These are phyloP conservation scores for Sideroxylon spinosum DNA, from an alignment of 179 eudicot species.

Conservation along the genomic window DNA sequence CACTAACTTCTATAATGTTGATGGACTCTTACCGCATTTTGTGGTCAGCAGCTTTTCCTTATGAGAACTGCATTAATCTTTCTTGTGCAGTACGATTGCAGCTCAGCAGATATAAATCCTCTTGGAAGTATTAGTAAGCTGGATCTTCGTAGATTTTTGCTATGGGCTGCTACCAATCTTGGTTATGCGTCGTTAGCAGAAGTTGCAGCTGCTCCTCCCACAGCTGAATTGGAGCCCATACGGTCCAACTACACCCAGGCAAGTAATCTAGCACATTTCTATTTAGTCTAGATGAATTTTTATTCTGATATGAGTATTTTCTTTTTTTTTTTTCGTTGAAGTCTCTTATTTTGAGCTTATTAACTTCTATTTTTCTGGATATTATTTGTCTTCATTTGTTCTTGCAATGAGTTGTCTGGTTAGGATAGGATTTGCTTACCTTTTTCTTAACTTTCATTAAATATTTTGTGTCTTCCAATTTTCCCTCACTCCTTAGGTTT, in stretches of 20 bases:
- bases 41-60: neutral
- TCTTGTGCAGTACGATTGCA: constrained; percentile 76
- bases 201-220: constrained; percentile 93
- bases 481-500: neutral
- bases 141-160: constrained; percentile 79
- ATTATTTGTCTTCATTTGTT: neutral
- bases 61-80: constrained; percentile 5
- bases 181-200: constrained; percentile 80
- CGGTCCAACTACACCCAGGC: constrained; percentile 86
- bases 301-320: neutral
- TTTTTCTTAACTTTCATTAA: neutral
- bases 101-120: constrained; percentile 96
- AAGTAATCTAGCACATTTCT: neutral
- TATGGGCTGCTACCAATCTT: constrained; percentile 77
- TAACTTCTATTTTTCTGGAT: neutral
- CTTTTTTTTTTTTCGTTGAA: constrained; percentile 8
- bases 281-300: neutral
- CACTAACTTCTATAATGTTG: neutral
- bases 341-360: no score
- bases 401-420: neutral
- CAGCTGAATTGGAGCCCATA: constrained; percentile 94
- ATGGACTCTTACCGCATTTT: neutral
- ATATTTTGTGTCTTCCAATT: neutral
- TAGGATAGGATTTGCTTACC: neutral
- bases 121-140: constrained; percentile 93